phyloP scores from a whole-genome alignment of 2,329 filamentous ascomycete species.

The Ophiostoma montium region DNA sequence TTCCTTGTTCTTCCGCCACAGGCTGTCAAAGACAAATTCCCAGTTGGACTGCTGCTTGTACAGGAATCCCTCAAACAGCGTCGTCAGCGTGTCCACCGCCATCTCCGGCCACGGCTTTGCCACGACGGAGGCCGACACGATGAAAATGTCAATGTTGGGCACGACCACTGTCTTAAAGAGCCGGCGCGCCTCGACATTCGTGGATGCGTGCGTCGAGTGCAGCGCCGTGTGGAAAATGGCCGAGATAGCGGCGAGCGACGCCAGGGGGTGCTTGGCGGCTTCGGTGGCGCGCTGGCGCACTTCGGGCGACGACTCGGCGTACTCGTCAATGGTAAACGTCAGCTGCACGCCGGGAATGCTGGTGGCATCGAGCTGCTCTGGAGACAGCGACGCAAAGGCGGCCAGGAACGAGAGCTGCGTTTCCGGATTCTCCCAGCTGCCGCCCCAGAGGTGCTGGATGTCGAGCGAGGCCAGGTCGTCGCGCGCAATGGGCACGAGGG shows the following conservation, averaged over 20 bases:
- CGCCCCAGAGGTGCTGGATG: conserved; percentile 82
- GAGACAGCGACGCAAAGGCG: conserved; percentile 64
- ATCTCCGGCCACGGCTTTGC: conserved; percentile 63
- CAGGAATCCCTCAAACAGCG: conserved; percentile 72
- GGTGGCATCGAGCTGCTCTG: conserved; percentile 66
- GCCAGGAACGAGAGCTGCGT: conserved; percentile 90
- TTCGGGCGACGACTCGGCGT: conserved; percentile 32
- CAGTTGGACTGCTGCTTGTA: conserved; percentile 64
- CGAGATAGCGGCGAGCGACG: conserved; percentile 72
- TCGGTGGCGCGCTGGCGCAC: conserved; percentile 38
- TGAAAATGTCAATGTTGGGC: conserved; percentile 64
- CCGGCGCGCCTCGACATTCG: conserved; percentile 48
- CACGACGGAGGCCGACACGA: conserved; percentile 64
- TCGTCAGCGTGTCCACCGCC: conserved; percentile 60
- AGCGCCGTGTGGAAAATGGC: conserved; percentile 53
- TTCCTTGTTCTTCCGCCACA: conserved; percentile 80
- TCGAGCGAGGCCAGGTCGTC: conserved; percentile 52
- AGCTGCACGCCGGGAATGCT: conserved; percentile 70
- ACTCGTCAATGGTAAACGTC: conserved; percentile 54
- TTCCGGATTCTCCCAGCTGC: conserved; percentile 71
- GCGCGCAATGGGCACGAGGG: conserved; percentile 57
- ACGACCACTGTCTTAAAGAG: conserved; percentile 54
- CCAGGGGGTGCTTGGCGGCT: conserved; percentile 72
- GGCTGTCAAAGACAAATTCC: conserved; percentile 77
- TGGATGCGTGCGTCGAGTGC: conserved; percentile 42